These are phyloP conservation scores for Alnus glutinosa DNA, from an alignment of 306 rosid species.

Conservation along the genomic window DNA sequence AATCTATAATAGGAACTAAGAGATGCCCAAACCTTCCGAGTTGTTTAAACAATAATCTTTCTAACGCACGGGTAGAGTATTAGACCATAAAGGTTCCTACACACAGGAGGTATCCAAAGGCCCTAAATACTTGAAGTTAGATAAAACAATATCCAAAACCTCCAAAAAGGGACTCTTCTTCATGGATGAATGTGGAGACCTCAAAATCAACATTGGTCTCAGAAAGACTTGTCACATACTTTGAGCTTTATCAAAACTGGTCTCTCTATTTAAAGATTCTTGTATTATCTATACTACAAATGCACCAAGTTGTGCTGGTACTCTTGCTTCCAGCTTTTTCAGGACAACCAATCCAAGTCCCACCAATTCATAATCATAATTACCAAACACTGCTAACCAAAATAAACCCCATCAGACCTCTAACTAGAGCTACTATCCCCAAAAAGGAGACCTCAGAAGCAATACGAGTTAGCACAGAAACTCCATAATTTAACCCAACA, in stretches of 20 bases:
- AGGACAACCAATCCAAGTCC: neutral
- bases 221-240: neutral
- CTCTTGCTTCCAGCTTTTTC: slow-evolving; percentile 1
- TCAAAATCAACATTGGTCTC: neutral
- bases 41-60: too few species aligned
- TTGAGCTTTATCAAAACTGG: neutral
- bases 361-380: too few species aligned
- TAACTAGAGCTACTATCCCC: neutral
- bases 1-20: neutral
- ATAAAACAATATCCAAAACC: neutral
- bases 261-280: neutral
- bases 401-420: neutral
- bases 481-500: neutral
- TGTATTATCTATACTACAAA: neutral
- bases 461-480: neutral
- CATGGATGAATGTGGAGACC: neutral
- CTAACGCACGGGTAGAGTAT: neutral
- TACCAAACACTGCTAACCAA: neutral
- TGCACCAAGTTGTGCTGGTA: neutral
- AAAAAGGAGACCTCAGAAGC: neutral
- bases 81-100: neutral
- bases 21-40: neutral
- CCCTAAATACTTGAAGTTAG: neutral
- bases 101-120: neutral
- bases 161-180: neutral